Evolutionary conservation across 2,329 filamentous ascomycete species (phyloP), one percentile per base, ranked within the genome.

Genomic region (Madurella mycetomatis): DNA sequence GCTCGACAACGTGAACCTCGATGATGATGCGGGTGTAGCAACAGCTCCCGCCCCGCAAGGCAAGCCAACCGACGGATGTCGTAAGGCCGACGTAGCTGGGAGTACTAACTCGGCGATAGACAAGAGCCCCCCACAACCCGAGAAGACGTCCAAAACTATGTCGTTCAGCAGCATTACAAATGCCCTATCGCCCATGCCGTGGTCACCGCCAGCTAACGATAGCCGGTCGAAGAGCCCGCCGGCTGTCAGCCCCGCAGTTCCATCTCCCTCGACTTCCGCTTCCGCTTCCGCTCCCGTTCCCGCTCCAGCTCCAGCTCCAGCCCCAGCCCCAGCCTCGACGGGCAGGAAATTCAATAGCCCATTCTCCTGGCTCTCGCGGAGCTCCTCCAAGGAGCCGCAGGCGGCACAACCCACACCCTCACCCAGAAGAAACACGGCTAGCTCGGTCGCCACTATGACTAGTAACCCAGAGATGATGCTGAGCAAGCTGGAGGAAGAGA

Each of bases 381-480:
- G 79, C 68, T 82, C 83, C 11, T 77, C 79, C 37, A 75, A 73
- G 49, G 85, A 85, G 64, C 75, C 78, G 4, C 79, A 80, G 60
- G 64, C 67, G 17, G 79, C 84, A 12, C 79, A 81, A 5, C 79
- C 86, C 40, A 55, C 61, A 53, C 66, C 79, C 56, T 73, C 79
- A 32, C 65, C 79, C 56, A 69, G 86, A 62, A 80, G 90, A 67
- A 90, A 92, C 65, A 95, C 90, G 1, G 84, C 83, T 48, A 89
- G 89, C 62, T 95, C 90, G 0, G 78, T 92, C 49, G 85, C 86
- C 17, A 95, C 90, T 0, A 66, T 92, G 47, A 82, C 81, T 37
- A 95, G 90, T 70, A 92, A 92, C 62, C 82, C 88, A 2, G 90
- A 95, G 66, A 82, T 90, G 74, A 87, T 86, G 77, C 72, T 91